Evolutionary conservation across 208 protist species (phyloP).

Genomic region (Trypanosoma cruzi): DNA sequence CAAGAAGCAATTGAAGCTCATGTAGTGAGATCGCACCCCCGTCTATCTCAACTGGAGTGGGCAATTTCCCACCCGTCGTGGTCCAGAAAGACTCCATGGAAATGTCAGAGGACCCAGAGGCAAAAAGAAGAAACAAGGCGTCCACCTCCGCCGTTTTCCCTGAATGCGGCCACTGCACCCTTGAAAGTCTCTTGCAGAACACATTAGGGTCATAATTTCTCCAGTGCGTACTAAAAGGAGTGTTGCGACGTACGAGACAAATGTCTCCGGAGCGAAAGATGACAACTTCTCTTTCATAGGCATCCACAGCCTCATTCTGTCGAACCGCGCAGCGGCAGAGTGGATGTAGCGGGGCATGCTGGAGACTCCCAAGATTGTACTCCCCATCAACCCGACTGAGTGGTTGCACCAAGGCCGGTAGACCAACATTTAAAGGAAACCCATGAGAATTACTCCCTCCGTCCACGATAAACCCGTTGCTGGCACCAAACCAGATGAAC

Average conservation of each 20-base stretch:
- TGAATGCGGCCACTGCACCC: conserved; percentile 16
- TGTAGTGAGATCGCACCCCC: background rate
- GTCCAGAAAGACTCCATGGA: conserved; percentile 10
- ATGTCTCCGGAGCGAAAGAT: conserved; percentile 30
- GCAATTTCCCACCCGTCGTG: background rate
- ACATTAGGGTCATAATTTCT: background rate
- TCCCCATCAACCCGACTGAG: conserved; percentile 1
- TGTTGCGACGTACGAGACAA: conserved; percentile 4
- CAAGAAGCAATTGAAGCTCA: conserved; percentile 3
- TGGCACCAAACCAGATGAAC: background rate
- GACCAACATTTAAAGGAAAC: conserved; percentile 7
- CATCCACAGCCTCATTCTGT: background rate
- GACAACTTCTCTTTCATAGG: conserved; percentile 9
- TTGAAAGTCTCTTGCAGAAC: conserved; percentile 6
- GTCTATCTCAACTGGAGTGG: background rate
- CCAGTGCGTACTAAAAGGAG: background rate
- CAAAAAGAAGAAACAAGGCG: conserved; percentile 20
- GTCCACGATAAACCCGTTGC: background rate
- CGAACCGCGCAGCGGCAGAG: conserved; percentile 13
- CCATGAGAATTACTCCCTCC: background rate
- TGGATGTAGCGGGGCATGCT: conserved; percentile 6
- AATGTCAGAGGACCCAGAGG: conserved; percentile 13
- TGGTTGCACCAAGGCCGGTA: background rate
- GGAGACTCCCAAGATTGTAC: conserved; percentile 16
- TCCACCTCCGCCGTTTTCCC: background rate